These are phyloP conservation scores for Neotropicomus parvogracilis DNA, from an alignment of 1,284 basidiomycete genomes.

Conservation along the genomic window DNA sequence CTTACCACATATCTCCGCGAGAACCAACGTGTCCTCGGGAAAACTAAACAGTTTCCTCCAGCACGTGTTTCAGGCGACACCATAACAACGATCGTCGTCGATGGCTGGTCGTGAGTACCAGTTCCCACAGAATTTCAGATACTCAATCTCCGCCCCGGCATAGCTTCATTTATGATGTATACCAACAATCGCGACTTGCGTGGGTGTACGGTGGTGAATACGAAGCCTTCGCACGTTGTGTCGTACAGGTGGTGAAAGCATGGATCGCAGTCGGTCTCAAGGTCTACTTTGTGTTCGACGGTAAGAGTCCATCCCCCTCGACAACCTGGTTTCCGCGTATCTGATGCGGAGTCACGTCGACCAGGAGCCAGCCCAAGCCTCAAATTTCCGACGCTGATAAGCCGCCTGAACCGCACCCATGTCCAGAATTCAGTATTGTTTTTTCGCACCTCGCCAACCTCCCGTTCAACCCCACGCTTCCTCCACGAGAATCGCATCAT, in stretches of 20 bases:
- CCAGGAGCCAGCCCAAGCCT: constrained; percentile 68
- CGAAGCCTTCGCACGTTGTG: constrained; percentile 49
- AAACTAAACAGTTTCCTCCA: constrained; percentile 40
- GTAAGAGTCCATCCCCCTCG: constrained; percentile 42
- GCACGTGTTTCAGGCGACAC: constrained; percentile 11
- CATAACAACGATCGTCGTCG: constrained; percentile 59
- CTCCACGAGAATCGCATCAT: constrained; percentile 70
- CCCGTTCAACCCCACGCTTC: constrained; percentile 69
- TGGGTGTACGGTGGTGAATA: constrained; percentile 91
- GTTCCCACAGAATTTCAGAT: not conserved
- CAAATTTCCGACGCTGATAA: constrained; percentile 70
- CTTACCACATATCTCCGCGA: constrained; percentile 77
- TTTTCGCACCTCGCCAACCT: constrained; percentile 74
- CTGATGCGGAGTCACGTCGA: constrained; percentile 22
- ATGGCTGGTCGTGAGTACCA: constrained; percentile 82
- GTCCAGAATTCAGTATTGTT: constrained; percentile 72
- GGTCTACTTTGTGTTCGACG: constrained; percentile 89
- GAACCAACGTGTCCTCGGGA: constrained; percentile 59
- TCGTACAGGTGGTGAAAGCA: constrained; percentile 54
- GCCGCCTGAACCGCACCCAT: constrained; percentile 54
- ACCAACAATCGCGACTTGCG: constrained; percentile 60
- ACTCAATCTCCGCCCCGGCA: not conserved
- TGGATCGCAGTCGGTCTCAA: constrained; percentile 75
- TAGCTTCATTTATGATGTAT: constrained; percentile 78
- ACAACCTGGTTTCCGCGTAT: not conserved